Evolutionary conservation across 2,329 filamentous ascomycete genomes (phyloP).

Genomic region (Bipolaris gigantea): DNA sequence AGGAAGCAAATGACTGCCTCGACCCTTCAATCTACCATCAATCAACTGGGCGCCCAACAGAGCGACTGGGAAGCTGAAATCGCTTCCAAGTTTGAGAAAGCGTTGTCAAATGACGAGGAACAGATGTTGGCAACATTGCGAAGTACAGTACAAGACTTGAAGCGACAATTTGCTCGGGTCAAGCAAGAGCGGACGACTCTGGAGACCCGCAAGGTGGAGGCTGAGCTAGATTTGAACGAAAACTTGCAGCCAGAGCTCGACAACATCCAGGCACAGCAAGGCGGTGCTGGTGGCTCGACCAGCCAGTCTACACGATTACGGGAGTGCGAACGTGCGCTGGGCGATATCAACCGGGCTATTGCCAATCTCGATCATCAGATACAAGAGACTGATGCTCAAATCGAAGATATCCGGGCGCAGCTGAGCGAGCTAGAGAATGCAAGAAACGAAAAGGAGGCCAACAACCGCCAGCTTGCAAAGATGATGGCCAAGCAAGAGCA

Average conservation of each 20-base stretch:
- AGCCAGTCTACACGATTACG: slow-evolving; percentile 62
- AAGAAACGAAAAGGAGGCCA: slow-evolving; percentile 66
- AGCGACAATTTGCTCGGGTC: slow-evolving; percentile 74
- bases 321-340: slow-evolving; percentile 78
- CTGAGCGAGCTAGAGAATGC: slow-evolving; percentile 62
- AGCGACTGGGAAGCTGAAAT: slow-evolving; percentile 79
- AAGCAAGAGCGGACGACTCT: slow-evolving; percentile 74
- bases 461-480: slow-evolving; percentile 73
- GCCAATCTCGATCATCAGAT: slow-evolving; percentile 69
- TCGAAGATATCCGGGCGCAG: slow-evolving; percentile 61
- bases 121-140: slow-evolving; percentile 73
- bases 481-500: slow-evolving; percentile 85
- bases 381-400: slow-evolving; percentile 71
- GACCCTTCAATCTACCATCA: slow-evolving; percentile 65
- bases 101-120: slow-evolving; percentile 80
- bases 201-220: slow-evolving; percentile 76
- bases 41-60: slow-evolving; percentile 69
- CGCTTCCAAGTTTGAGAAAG: slow-evolving; percentile 87
- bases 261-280: slow-evolving; percentile 60
- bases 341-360: slow-evolving; percentile 72
- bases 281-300: slow-evolving; percentile 59
- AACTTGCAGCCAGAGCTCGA: slow-evolving; percentile 86
- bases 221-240: slow-evolving; percentile 87
- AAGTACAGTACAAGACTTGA: slow-evolving; percentile 69
- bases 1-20: slow-evolving; percentile 66